Evolutionary conservation across 495 filamentous ascomycete genomes (phyloP).

Genomic region (Alectoria sarmentosa): DNA sequence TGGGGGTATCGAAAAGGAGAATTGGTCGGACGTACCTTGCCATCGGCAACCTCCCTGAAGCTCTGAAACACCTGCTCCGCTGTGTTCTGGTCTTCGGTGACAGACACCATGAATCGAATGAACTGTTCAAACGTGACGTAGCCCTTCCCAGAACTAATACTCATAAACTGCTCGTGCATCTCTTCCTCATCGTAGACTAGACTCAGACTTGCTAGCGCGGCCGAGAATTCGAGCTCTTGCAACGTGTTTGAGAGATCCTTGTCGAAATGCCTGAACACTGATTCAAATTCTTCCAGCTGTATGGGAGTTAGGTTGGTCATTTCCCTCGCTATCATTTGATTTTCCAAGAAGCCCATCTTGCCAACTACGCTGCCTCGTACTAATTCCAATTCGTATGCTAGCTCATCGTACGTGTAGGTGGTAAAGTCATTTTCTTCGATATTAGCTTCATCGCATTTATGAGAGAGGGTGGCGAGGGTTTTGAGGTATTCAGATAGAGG

Average conservation of each 20-base stretch:
- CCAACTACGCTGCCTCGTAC: constrained; percentile 87
- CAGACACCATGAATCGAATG: constrained; percentile 97
- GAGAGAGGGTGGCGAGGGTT: constrained; percentile 72
- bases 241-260: constrained; percentile 84
- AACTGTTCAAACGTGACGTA: constrained; percentile 97
- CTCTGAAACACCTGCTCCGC: constrained; percentile 96
- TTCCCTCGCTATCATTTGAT: constrained; percentile 91
- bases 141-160: constrained; percentile 64
- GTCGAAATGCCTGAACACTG: constrained; percentile 95
- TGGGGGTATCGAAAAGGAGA: not conserved
- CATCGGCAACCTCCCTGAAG: constrained; percentile 95
- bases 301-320: constrained; percentile 99
- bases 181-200: constrained; percentile 92
- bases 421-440: constrained; percentile 99
- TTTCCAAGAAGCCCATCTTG: constrained; percentile 93
- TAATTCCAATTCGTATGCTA: constrained; percentile 86
- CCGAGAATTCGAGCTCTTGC: constrained; percentile 92
- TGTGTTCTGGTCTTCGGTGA: constrained; percentile 96
- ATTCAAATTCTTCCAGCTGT: constrained; percentile 96
- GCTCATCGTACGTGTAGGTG: constrained; percentile 93
- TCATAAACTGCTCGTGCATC: constrained; percentile 86
- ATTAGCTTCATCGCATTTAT: constrained; percentile 90
- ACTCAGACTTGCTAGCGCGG: constrained; percentile 85
- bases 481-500: constrained; percentile 84
- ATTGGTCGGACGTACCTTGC: constrained; percentile 55